Evolutionary conservation across 495 filamentous ascomycete genomes (phyloP), one percentile per base, ranked within the genome.

Genomic region (Aspergillus egyptiacus): DNA sequence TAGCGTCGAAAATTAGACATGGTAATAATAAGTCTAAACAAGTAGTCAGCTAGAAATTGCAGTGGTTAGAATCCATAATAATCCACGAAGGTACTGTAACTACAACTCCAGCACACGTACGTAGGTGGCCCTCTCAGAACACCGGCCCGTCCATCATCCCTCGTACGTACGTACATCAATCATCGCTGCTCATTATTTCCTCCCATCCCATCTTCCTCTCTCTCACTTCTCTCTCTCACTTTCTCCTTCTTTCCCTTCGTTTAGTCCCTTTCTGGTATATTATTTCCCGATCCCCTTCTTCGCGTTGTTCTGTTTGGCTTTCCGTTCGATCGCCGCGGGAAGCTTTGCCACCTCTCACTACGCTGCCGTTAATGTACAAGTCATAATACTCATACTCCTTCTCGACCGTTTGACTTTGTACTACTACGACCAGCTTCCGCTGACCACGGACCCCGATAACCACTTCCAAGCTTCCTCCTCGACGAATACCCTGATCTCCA

Each of bases 301-400:
- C n/a, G 30, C 31, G 11, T 33, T 38, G 48, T 51, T 51, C n/a
- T 51, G 48, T 44, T 43, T 48, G 37, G 32, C 25, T 23, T 6
- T 35, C 8, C 10, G 20, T 47, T 18, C 39, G 15, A 35, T 19
- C 5, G 32, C 17, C 31, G 36, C 17, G 35, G 52, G 24, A 35
- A 28, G 25, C 38, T 56, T 52, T 54, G 50, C 51, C 54, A 54
- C 54, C 44, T 24, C 19, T 46, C 39, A 46, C 36, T 51, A 56
- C 50, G 46, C 46, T 49, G 19, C 53, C 45, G 27, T 41, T 52
- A 19, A 44, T 27, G 40, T 31, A 43, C 40, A 22, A 54, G 54
- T 48, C 51, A 54, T 56, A 44, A 25, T 35, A 17, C n/a, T n/a
- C n/a, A n/a, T n/a, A n/a, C n/a, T n/a, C 9, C 54, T 46, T 41